Evolutionary conservation across 2,329 filamentous ascomycete genomes (phyloP), one percentile per base, ranked within the genome.

Genomic region (Aspergillus oerlinghausenensis): DNA sequence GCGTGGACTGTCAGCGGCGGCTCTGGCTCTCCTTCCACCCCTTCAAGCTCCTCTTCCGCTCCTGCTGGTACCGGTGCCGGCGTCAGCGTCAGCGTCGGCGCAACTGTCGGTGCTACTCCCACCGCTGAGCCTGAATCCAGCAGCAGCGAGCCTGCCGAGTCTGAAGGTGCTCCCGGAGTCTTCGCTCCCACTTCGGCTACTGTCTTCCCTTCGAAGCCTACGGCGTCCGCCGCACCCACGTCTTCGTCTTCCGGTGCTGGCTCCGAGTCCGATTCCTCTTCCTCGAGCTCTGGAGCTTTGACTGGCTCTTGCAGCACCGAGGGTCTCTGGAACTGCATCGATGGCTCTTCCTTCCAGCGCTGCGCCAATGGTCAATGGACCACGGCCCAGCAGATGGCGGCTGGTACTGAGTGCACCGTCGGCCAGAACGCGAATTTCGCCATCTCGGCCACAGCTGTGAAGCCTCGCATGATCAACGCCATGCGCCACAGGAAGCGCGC

Each of bases 301-400:
- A 78, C 77, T 32, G 71, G 77, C 14, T 54, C 77, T 21, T 87
- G 85, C 73, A 70, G 66, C 35, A 56, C 72, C 3, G 83, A 87
- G 63, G 85, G 85, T 21, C 63, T 70, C 17, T 87, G 82, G 82
- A 82, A 83, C 71, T 87, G 85, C 67, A 72, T 84, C 26, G 75
- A 72, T 19, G 83, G 83, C 51, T 72, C 70, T 25, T 75, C 78
- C 51, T 87, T 84, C 77, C 84, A 87, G 72, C 83, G 83, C 55
- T 87, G 84, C 63, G 84, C 82, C n/a, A 80, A 77, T 14, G 84
- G 84, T 5, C 63, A 70, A 54, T 87, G 84, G 84, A 79, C 80
- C 19, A 65, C 63, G 5, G 59, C 75, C 42, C 75, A 81, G 57
- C 63, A 71, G 38, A 78, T 86, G 77, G 79, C 84, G 1, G 61